phyloP scores from a whole-genome alignment of 1,139 yeast species.

The Tardiomyces depauwii region DNA sequence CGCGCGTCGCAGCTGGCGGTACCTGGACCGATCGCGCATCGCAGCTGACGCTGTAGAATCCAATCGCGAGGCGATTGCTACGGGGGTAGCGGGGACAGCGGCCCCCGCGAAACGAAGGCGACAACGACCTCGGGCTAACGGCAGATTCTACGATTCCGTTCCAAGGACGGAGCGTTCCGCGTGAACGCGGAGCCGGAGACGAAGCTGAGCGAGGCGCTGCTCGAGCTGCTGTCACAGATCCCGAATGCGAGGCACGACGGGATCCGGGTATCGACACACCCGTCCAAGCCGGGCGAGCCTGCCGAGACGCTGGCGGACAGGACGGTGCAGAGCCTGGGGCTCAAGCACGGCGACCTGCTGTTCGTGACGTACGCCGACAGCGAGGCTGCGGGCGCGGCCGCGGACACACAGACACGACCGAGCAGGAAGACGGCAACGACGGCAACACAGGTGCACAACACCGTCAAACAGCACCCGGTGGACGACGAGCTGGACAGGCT shows the following conservation, averaged over 20 bases:
- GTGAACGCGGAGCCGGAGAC: conserved; percentile 39
- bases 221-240: conserved; percentile 21
- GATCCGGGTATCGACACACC: conserved; percentile 24
- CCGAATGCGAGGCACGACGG: conserved; percentile 15
- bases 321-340: conserved; percentile 42
- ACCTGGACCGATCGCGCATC: not conserved
- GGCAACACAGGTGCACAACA: not conserved
- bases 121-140: not conserved
- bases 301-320: conserved; percentile 35
- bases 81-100: too few species aligned
- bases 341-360: conserved; percentile 78
- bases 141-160: conserved; percentile 62
- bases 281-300: conserved; percentile 39
- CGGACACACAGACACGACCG: too few species aligned
- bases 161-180: conserved; percentile 76
- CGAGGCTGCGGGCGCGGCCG: conserved; percentile 4
- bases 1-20: not conserved
- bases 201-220: conserved; percentile 40
- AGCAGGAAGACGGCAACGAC: not conserved
- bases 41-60: not conserved
- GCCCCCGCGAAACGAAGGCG: not conserved
- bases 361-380: conserved; percentile 39
- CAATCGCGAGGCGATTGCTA: not conserved
- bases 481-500: conserved; percentile 59
- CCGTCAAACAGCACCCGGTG: conserved; percentile 26